These are phyloP conservation scores for Ramaria rubella DNA, from an alignment of 768 basidiomycete species.

Conservation along the genomic window DNA sequence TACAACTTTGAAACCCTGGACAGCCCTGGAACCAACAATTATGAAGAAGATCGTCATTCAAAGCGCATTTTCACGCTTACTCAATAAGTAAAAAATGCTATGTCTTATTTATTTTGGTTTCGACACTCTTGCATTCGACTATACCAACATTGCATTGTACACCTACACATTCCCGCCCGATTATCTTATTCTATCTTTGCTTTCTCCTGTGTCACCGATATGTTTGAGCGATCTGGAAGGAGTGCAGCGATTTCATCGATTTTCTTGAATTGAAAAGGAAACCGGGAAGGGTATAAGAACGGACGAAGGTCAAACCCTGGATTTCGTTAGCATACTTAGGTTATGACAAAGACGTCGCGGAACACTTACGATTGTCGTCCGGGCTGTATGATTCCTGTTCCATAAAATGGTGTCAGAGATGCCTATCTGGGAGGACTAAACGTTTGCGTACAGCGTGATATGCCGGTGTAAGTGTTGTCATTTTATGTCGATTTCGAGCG, in stretches of 20 bases:
- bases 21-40: slow-evolving; percentile 77
- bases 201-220: slow-evolving; percentile 22
- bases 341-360: background rate
- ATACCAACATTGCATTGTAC: background rate
- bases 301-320: slow-evolving; percentile 92
- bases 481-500: slow-evolving; percentile 96
- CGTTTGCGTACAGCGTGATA: slow-evolving; percentile 76
- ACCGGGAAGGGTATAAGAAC: slow-evolving; percentile 91
- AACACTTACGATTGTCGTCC: slow-evolving; percentile 80
- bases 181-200: slow-evolving; percentile 28
- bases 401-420: background rate
- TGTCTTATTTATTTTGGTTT: background rate
- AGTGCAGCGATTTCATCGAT: slow-evolving; percentile 81
- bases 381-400: slow-evolving; percentile 89
- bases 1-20: background rate
- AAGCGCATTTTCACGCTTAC: slow-evolving; percentile 67
- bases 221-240: slow-evolving; percentile 62
- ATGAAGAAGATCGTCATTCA: slow-evolving; percentile 87
- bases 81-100: slow-evolving; percentile 28
- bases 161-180: slow-evolving; percentile 27
- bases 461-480: slow-evolving; percentile 91
- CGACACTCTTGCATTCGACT: background rate
- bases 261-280: slow-evolving; percentile 95
- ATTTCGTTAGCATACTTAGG: background rate
- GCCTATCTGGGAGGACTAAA: background rate